These are phyloP conservation scores for Russula lepida DNA, from an alignment of 768 basidiomycete species.

Conservation along the genomic window DNA sequence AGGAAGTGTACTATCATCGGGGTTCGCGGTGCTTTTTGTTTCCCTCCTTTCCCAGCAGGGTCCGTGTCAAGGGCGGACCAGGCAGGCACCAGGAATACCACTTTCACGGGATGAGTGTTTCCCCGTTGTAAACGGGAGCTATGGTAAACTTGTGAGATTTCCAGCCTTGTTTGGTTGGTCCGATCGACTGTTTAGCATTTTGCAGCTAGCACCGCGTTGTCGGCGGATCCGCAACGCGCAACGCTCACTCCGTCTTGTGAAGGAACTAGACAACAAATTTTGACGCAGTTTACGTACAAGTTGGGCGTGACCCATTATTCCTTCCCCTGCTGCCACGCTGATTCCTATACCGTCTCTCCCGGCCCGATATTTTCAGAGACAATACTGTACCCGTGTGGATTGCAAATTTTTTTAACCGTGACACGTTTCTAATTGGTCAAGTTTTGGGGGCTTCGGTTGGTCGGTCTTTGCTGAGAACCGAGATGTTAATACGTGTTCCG, in stretches of 20 bases:
- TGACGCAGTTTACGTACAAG: slow-evolving; percentile 42
- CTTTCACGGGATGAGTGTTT: slow-evolving; percentile 33
- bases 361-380: slow-evolving; percentile 30
- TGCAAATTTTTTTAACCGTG: slow-evolving; percentile 32
- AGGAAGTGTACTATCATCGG: slow-evolving; percentile 25
- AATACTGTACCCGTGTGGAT: slow-evolving; percentile 33
- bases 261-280: slow-evolving; percentile 27
- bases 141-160: slow-evolving; percentile 19
- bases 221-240: slow-evolving; percentile 38
- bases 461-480: slow-evolving; percentile 25
- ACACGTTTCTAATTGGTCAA: slow-evolving; percentile 37
- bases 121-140: slow-evolving; percentile 12
- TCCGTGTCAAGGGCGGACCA: slow-evolving; percentile 31
- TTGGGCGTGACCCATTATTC: slow-evolving; percentile 29
- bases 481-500: background rate
- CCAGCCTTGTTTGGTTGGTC: background rate
- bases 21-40: background rate
- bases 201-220: slow-evolving; percentile 24
- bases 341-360: slow-evolving; percentile 20
- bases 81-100: slow-evolving; percentile 29
- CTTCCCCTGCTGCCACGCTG: background rate
- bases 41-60: slow-evolving; percentile 19
- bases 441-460: slow-evolving; percentile 36
- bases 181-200: slow-evolving; percentile 1
- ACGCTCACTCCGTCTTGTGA: slow-evolving; percentile 30